Evolutionary conservation across 306 rosid species (phyloP).

Genomic region (Geum urbanum): DNA sequence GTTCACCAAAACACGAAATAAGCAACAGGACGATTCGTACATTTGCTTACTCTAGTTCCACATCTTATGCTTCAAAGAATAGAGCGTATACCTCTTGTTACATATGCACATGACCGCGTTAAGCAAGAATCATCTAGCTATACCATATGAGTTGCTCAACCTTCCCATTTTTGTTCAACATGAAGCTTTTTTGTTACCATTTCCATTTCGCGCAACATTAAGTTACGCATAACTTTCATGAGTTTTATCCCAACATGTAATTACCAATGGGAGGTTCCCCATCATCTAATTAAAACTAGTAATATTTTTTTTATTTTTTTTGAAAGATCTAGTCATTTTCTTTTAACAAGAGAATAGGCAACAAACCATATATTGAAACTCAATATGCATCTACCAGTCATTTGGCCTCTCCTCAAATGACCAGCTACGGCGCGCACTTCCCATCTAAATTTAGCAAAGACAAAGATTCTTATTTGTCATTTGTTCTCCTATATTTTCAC

Average conservation of each 20-base stretch:
- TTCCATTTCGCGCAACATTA: not conserved
- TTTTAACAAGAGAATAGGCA: not conserved
- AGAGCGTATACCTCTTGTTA: too few relatives aligned
- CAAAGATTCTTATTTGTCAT: not conserved
- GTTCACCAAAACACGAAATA: too few relatives aligned
- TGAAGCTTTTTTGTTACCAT: too few relatives aligned
- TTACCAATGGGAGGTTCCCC: not conserved
- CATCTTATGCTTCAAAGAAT: too few relatives aligned
- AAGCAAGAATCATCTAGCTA: too few relatives aligned
- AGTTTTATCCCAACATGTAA: not conserved
- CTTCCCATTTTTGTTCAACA: too few relatives aligned
- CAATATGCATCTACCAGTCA: constrained; percentile 11
- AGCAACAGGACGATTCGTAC: too few relatives aligned
- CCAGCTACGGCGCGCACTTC: constrained; percentile 13
- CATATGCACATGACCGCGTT: too few relatives aligned
- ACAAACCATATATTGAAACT: constrained; percentile 8
- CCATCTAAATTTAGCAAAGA: constrained; percentile 26
- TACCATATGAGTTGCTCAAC: too few relatives aligned
- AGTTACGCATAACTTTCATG: not conserved
- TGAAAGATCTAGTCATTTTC: constrained; percentile 1
- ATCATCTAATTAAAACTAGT: not conserved
- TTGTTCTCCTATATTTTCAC: constrained; percentile 8
- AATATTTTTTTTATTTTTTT: too few relatives aligned
- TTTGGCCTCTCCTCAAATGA: constrained; percentile 6
- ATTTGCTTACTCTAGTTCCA: too few relatives aligned